Conservation (phyloP, 2,329 filamentous ascomycete genomes). For the Allantophomopsis cytisporea region DNA sequence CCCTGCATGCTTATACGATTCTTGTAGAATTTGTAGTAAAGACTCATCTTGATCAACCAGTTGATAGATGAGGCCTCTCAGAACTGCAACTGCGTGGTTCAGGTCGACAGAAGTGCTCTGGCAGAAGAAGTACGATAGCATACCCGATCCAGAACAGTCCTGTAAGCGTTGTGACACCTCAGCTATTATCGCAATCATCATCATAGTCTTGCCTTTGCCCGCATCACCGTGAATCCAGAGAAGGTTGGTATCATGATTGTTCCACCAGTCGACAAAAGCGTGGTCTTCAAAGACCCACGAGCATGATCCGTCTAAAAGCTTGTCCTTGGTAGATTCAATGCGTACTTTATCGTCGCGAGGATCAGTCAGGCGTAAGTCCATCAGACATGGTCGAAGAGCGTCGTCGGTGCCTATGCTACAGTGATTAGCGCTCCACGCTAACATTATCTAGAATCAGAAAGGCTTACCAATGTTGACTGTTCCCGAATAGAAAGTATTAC, state of each 20-base stretch:
- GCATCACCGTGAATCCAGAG: slow-evolving; percentile 22
- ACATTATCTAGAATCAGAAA: too few species aligned
- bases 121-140: slow-evolving; percentile 25
- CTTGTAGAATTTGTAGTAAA: slow-evolving; percentile 20
- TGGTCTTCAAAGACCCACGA: slow-evolving; percentile 18
- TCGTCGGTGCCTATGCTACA: too few species aligned
- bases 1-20: slow-evolving; percentile 17
- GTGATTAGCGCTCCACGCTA: too few species aligned
- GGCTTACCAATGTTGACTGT: too few species aligned
- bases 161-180: slow-evolving; percentile 14
- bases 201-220: slow-evolving; percentile 23
- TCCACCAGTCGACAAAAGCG: slow-evolving; percentile 15
- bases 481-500: too few species aligned
- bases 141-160: neutral
- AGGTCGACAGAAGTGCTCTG: slow-evolving; percentile 20
- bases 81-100: slow-evolving; percentile 23
- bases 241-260: slow-evolving; percentile 9
- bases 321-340: slow-evolving; percentile 10
- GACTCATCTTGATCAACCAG: slow-evolving; percentile 19
- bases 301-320: slow-evolving; percentile 16
- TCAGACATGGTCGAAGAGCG: slow-evolving; percentile 1
- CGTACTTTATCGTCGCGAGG: slow-evolving; percentile 5
- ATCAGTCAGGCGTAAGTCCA: slow-evolving; percentile 5
- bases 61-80: slow-evolving; percentile 26
- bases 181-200: slow-evolving; percentile 7